Conservation (phyloP, 179 eudicot species). For the Drosera spatulata region DNA sequence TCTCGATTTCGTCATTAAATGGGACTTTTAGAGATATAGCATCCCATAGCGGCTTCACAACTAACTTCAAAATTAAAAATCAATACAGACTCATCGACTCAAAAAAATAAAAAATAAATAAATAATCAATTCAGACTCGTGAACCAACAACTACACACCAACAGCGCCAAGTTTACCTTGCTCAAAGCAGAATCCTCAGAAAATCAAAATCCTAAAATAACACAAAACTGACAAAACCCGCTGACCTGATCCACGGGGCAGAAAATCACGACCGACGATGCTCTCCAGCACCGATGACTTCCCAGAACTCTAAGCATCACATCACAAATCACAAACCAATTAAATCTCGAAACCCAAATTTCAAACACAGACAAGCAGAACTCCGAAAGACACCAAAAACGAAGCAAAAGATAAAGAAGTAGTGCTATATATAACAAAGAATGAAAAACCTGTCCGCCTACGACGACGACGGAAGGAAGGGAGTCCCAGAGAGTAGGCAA, state of each 20-base stretch:
- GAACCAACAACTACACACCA: too few relatives aligned
- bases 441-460: slow-evolving; percentile 47
- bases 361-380: background rate
- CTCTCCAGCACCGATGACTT: slow-evolving; percentile 78
- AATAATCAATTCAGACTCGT: too few relatives aligned
- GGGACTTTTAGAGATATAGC: too few relatives aligned
- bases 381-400: background rate
- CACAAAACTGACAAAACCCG: background rate
- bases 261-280: slow-evolving; percentile 74
- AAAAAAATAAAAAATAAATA: too few relatives aligned
- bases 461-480: slow-evolving; percentile 51
- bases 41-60: too few relatives aligned
- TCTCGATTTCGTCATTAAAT: too few relatives aligned
- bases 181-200: background rate
- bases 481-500: slow-evolving; percentile 36
- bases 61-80: too few relatives aligned
- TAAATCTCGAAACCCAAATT: background rate
- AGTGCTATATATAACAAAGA: slow-evolving; percentile 1
- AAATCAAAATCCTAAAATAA: background rate
- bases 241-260: slow-evolving; percentile 71
- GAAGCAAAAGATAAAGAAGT: background rate
- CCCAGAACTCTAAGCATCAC: slow-evolving; percentile 48
- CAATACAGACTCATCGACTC: too few relatives aligned
- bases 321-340: slow-evolving; percentile 6
- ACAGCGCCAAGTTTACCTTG: background rate